phyloP scores from a whole-genome alignment of 768 basidiomycete genomes.

The Mycena metata region DNA sequence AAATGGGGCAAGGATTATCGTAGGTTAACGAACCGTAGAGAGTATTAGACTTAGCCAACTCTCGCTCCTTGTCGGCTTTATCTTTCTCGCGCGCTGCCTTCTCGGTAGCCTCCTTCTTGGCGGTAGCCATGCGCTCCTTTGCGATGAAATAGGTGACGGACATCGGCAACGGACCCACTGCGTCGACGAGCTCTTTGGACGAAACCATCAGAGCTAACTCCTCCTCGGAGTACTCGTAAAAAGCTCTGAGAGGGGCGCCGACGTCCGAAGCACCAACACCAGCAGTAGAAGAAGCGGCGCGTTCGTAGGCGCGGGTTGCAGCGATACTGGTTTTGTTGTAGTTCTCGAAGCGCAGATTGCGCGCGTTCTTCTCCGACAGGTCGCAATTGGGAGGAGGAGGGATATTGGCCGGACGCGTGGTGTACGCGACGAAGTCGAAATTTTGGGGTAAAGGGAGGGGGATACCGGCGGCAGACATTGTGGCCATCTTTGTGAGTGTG shows the following conservation, averaged over 20 bases:
- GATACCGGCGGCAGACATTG: not conserved
- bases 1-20: not conserved
- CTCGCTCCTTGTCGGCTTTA: not conserved
- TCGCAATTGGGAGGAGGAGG: not conserved
- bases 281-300: not conserved
- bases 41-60: not conserved
- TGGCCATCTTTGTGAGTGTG: too few relatives aligned
- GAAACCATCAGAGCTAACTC: constrained; percentile 23
- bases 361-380: not conserved
- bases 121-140: not conserved
- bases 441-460: constrained; percentile 1
- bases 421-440: constrained; percentile 16
- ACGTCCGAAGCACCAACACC: constrained; percentile 2
- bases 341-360: constrained; percentile 7
- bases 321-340: constrained; percentile 12
- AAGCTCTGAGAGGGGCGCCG: constrained; percentile 2
- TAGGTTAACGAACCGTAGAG: not conserved
- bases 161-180: constrained; percentile 8
- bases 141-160: not conserved
- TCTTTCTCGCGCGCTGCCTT: not conserved
- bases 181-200: constrained; percentile 5
- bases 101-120: not conserved
- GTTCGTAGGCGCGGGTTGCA: constrained; percentile 6
- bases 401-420: constrained; percentile 2
- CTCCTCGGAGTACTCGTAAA: constrained; percentile 9